Evolutionary conservation across 176 grass and related monocot species (phyloP), one percentile per base, ranked within the genome.

Genomic region (sorghum (Sorghum bicolor)): DNA sequence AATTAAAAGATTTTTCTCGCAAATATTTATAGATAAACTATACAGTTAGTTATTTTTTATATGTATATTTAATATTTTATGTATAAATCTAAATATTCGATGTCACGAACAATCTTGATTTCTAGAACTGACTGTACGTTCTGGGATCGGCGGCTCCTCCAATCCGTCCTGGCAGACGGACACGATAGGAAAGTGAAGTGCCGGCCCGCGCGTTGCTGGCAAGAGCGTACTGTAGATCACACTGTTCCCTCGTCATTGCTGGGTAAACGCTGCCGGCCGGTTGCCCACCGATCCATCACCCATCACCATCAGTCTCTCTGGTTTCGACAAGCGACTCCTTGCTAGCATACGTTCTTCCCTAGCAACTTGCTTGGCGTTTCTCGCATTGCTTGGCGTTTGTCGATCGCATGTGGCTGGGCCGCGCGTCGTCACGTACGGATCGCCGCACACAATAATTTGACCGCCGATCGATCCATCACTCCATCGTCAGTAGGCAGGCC

Each of bases 171-270:
- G 2, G 41, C 41, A 44, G 41, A 44, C 41, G 38, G 34, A 31
- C 52, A 75, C 29, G 36, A 37, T 37, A n/a, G 36, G 36, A 37
- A 37, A 37, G n/a, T n/a, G n/a, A n/a, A 37, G 36, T 37, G 36
- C 5, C 36, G 36, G n/a, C n/a, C n/a, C n/a, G n/a, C n/a, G n/a
- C n/a, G n/a, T n/a, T n/a, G n/a, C n/a, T n/a, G n/a, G n/a, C n/a
- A n/a, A n/a, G n/a, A n/a, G n/a, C n/a, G n/a, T n/a, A n/a, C n/a
- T n/a, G n/a, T n/a, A n/a, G n/a, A n/a, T 43, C 37, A 4, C n/a
- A 39, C 67, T 64, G 75, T 63, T 78, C 37, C 75, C 75, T 78
- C 75, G 75, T 78, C 24, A 62, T 64, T 47, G 13, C 13, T 10
- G 3, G 12, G 24, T 25, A 29, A 45, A 6, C n/a, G 24, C 40